Percentiles rank a stretch among this genome's conserved stretches.
Evolutionary conservation across 2,329 filamentous ascomycete genomes (phyloP).

Genomic region (Fusarium sp.): DNA sequence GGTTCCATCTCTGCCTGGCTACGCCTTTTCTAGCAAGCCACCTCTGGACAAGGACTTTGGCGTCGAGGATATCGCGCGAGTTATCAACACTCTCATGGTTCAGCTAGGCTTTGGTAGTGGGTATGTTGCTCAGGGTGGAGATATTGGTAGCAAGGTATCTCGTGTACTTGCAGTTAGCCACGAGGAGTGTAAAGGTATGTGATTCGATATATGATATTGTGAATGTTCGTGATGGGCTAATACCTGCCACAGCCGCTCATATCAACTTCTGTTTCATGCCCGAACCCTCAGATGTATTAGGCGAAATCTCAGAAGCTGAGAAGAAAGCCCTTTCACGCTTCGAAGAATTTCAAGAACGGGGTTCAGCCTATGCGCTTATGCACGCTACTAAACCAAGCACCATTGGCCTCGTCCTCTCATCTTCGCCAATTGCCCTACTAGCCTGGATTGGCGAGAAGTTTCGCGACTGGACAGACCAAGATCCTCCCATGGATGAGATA

Average conservation of each 20-base stretch:
- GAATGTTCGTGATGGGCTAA: neutral
- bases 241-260: neutral
- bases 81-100: constrained; percentile 8
- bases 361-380: neutral
- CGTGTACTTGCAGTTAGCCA: neutral
- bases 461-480: constrained; percentile 3
- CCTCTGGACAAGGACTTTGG: constrained; percentile 5
- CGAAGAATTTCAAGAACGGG: neutral
- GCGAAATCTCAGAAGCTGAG: neutral
- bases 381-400: constrained; percentile 14
- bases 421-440: constrained; percentile 8
- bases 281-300: neutral
- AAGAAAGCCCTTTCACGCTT: neutral
- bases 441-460: constrained; percentile 20
- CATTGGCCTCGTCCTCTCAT: neutral
- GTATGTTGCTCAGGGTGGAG: constrained; percentile 9
- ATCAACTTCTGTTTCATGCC: constrained; percentile 8
- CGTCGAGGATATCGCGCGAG: neutral
- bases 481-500: neutral
- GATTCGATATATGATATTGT: rapidly evolving
- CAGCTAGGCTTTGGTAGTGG: constrained; percentile 9
- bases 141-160: constrained; percentile 1
- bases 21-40: neutral
- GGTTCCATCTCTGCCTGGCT: neutral
- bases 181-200: constrained; percentile 11